Base-by-base conservation (phyloP, 345 rosid species). In the Acer saccharum region DNA sequence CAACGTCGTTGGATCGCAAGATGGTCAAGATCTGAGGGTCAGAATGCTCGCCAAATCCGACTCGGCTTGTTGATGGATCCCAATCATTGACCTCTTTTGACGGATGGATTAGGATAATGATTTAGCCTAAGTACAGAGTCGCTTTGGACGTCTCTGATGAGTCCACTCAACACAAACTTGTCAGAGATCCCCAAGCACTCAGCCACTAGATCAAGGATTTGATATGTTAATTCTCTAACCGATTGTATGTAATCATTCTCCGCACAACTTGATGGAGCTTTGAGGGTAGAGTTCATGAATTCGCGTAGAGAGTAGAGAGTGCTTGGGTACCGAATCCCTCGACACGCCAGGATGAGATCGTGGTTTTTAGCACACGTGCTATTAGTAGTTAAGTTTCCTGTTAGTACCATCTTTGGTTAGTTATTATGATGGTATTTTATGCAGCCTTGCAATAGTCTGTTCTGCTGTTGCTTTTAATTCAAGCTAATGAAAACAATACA, bases 11-110 rank as follows among this genome's bases (percentile, higher is more conserved):
- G 77, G 98, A 96, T 86, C 95, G 74, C 46, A 96, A 64, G 64
- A 96, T 72, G 74, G 98, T 94, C 81, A 96, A 57, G 82, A 96
- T 96, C 93, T 94, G 99, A 84, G 98, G 99, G 92, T 96, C 99
- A 35, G 98, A 90, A 75, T 96, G 98, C 83, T 91, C 99, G 3
- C 99, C 99, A 20, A 96, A 89, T 10, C 99, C 99, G 23, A 94
- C 83, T 65, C 85, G 82, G 27, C 6, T 32, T 32, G 39, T 2
- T 50, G 89, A 82, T 27, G 85, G 80, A 76, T 81, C 78, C 62
- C 69, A 23, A 21, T 66, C 68, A 58, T 66, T 16, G 69, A 29
- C 18, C 73, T 61, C 27, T n/a, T 5, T 29, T 52, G 60, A 77
- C 66, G 3, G 93, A 81, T 32, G 39, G 2, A 32, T 32, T 32